phyloP scores from a whole-genome alignment of 345 rosid genomes.

The Diplotaxis tenuifolia region DNA sequence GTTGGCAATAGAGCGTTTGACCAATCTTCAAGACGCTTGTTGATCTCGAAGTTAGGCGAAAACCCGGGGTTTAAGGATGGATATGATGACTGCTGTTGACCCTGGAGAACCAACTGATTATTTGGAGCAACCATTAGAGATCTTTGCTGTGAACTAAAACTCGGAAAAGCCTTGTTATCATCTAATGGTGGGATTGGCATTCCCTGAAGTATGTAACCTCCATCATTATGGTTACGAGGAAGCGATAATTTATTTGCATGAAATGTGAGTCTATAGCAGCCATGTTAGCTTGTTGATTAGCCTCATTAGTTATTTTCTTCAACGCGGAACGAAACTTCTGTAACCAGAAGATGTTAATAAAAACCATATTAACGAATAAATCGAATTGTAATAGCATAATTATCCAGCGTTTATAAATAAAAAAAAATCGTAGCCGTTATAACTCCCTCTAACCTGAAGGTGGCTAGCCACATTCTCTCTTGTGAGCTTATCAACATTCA shows the following conservation, averaged over 20 bases:
- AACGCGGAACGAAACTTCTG: conserved; percentile 30
- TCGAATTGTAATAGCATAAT: no score
- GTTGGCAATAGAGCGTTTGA: conserved; percentile 40
- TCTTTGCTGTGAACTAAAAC: conserved; percentile 22
- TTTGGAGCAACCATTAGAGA: conserved; percentile 41
- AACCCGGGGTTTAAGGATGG: conserved; percentile 22
- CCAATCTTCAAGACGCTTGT: conserved; percentile 48
- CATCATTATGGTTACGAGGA: conserved; percentile 37
- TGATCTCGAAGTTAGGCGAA: conserved; percentile 31
- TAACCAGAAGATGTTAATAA: conserved; percentile 8
- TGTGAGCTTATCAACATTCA: conserved; percentile 82
- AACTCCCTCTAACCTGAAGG: conserved; percentile 61
- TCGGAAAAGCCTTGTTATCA: conserved; percentile 30
- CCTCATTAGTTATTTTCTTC: conserved; percentile 22
- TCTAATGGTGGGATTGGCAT: conserved; percentile 44
- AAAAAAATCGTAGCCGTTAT: neutral
- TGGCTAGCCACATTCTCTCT: conserved; percentile 95
- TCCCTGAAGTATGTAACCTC: conserved; percentile 25
- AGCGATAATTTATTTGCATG: conserved; percentile 43
- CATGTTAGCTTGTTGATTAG: conserved; percentile 40
- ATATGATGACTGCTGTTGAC: conserved; percentile 38
- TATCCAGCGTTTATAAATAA: no score
- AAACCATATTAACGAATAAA: neutral
- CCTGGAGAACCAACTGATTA: conserved; percentile 46
- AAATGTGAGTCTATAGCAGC: conserved; percentile 51